Evolutionary conservation across 2,329 filamentous ascomycete genomes (phyloP), one percentile per base, ranked within the genome.

Genomic region (Colletotrichum sp.): DNA sequence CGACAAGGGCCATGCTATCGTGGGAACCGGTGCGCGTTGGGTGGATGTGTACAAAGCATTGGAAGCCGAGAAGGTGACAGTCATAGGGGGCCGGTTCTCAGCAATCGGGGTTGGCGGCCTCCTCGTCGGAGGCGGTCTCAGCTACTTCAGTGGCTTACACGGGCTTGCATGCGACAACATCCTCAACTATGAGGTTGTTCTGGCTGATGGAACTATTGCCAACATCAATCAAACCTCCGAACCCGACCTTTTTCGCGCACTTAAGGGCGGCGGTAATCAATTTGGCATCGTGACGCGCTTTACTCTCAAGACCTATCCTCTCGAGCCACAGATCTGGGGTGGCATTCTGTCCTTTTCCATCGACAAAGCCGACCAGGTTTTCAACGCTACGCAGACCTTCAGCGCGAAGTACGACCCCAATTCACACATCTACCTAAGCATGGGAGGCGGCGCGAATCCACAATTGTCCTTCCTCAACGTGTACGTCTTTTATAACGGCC

Each of bases 101-200:
- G 83, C 87, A 68, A 84, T 87, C 27, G 86, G 87, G 27, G 86
- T 89, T 5, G 58, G 58, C 7, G 58, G 58, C 8, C 58, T 61
- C 0, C 58, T 61, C 28, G 58, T 61, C 30, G 58, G 58, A 8
- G 86, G 85, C n/a, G 88, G 88, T 9, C 85, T 87, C 34, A 76
- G 89, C 8, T 90, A 92, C 62, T 91, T 89, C 27, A 85, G 91
- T 80, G 89, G 84, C 87, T 66, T 90, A 89, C 77, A 82, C 91
- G 80, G 87, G 85, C 39, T 84, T 85, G 15, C 83, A 89, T 74
- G 89, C 89, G 78, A 88, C 84, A 64, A 64, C 28, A 83, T 91
- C 22, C 72, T 86, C 32, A 86, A 86, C 71, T 89, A 83, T 74
- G 86, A 91, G 78, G 83, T 92, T 81, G 88, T 89, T 6, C 82